phyloP scores from a whole-genome alignment of 202 grass and related monocot species.

The Hordeum pubiflorum region DNA sequence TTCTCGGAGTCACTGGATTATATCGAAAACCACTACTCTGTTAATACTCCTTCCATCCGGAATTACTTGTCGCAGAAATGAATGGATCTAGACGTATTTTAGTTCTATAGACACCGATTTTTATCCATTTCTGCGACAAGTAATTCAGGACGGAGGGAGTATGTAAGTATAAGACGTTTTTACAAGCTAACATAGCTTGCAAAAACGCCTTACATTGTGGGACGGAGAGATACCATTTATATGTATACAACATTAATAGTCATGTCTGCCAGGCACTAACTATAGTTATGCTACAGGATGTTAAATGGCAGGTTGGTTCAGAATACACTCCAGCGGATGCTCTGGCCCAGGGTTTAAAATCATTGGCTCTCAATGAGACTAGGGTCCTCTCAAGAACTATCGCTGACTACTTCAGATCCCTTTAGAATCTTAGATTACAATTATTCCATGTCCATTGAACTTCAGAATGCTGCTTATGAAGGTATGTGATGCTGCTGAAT shows the following conservation, averaged over 20 bases:
- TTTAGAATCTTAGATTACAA: constrained; percentile 34
- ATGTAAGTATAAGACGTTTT: too few species aligned
- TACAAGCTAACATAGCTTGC: too few species aligned
- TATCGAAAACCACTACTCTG: background rate
- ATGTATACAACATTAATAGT: background rate
- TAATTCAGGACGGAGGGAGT: too few species aligned
- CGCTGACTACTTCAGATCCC: constrained; percentile 60
- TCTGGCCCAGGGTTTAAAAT: constrained; percentile 83
- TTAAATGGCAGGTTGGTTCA: constrained; percentile 75
- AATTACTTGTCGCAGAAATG: too few species aligned
- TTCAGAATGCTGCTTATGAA: constrained; percentile 14
- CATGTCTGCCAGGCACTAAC: background rate
- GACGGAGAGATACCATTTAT: background rate
- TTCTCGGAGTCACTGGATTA: background rate
- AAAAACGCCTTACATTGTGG: too few species aligned
- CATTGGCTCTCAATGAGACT: constrained; percentile 77
- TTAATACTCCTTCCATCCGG: background rate
- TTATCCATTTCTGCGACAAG: too few species aligned
- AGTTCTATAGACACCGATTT: too few species aligned
- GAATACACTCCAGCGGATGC: constrained; percentile 88
- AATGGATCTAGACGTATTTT: too few species aligned
- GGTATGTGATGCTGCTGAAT: constrained; percentile 13
- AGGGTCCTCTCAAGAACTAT: constrained; percentile 78
- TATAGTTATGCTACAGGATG: constrained; percentile 44
- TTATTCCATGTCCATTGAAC: background rate